Evolutionary conservation across 257 asterid genomes (phyloP).

Genomic region (Asclepias syriaca): DNA sequence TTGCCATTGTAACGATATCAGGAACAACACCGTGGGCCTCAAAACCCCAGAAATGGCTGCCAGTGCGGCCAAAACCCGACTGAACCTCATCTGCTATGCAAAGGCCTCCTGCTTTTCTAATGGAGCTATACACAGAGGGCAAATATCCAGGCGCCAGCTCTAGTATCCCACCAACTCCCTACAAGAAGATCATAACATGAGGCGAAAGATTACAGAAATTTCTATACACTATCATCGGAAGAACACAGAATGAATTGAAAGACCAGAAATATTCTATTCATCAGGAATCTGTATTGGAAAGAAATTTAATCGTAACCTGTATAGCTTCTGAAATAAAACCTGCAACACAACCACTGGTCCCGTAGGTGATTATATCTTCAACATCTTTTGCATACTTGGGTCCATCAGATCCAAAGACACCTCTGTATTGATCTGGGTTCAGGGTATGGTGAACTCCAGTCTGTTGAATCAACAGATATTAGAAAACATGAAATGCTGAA

Average conservation of each 20-base stretch:
- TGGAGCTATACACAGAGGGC: constrained; percentile 63
- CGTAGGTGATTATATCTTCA: constrained; percentile 77
- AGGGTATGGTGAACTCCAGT: constrained; percentile 86
- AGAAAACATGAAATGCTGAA: neutral
- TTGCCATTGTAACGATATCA: constrained; percentile 95
- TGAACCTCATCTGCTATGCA: constrained; percentile 98
- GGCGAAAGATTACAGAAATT: neutral
- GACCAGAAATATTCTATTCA: neutral
- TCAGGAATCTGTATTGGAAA: neutral
- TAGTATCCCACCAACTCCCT: constrained; percentile 97
- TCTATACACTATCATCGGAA: constrained; percentile 14
- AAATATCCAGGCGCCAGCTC: constrained; percentile 97
- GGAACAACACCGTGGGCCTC: constrained; percentile 91
- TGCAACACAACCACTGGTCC: constrained; percentile 80
- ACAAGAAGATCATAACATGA: constrained; percentile 14
- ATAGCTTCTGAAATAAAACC: constrained; percentile 86
- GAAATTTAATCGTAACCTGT: constrained; percentile 47
- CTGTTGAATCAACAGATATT: constrained; percentile 26
- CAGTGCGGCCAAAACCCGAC: constrained; percentile 87
- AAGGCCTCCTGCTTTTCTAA: constrained; percentile 86
- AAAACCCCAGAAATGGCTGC: constrained; percentile 93
- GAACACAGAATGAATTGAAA: constrained; percentile 13
- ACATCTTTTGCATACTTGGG: constrained; percentile 79
- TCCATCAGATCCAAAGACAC: constrained; percentile 80
- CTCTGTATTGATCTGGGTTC: constrained; percentile 95